These are phyloP conservation scores for Mallotus repandus DNA, from an alignment of 441 rosid genomes.

Conservation along the genomic window DNA sequence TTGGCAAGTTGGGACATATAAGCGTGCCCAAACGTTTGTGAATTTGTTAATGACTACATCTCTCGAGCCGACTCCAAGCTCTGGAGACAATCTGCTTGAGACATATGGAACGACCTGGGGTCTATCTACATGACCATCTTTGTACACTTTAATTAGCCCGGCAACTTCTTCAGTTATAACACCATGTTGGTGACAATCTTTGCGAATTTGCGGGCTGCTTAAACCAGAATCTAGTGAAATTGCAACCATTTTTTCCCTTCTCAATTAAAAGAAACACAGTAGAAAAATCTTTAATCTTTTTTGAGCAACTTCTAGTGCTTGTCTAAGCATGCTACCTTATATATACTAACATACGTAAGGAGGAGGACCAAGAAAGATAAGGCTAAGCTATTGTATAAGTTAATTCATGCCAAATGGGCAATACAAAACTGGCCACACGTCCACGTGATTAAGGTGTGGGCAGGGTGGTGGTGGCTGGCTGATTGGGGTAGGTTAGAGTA, in stretches of 20 bases:
- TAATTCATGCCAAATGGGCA: slow-evolving; percentile 25
- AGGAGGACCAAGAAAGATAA: background rate
- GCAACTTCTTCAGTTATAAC: slow-evolving; percentile 52
- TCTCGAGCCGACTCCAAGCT: slow-evolving; percentile 45
- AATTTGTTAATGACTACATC: slow-evolving; percentile 49
- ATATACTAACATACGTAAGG: background rate
- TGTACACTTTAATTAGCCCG: slow-evolving; percentile 62
- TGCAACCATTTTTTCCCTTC: slow-evolving; percentile 36
- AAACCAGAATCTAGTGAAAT: slow-evolving; percentile 29
- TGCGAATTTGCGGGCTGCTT: slow-evolving; percentile 28
- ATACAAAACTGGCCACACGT: slow-evolving; percentile 25
- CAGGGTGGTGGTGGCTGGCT: slow-evolving; percentile 1
- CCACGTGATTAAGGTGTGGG: slow-evolving; percentile 21
- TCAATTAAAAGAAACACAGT: background rate
- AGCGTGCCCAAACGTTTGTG: slow-evolving; percentile 62
- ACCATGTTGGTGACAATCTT: slow-evolving; percentile 38
- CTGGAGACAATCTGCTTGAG: slow-evolving; percentile 32
- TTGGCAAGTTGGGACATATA: slow-evolving; percentile 44
- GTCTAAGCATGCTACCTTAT: background rate
- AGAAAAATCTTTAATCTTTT: too few species aligned
- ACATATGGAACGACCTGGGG: slow-evolving; percentile 48
- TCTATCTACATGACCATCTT: slow-evolving; percentile 72
- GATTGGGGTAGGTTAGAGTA: background rate
- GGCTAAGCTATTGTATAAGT: background rate
- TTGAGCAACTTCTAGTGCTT: background rate